Conservation (phyloP, 2,329 filamentous ascomycete species). For the Neofusicoccum laricinum region DNA sequence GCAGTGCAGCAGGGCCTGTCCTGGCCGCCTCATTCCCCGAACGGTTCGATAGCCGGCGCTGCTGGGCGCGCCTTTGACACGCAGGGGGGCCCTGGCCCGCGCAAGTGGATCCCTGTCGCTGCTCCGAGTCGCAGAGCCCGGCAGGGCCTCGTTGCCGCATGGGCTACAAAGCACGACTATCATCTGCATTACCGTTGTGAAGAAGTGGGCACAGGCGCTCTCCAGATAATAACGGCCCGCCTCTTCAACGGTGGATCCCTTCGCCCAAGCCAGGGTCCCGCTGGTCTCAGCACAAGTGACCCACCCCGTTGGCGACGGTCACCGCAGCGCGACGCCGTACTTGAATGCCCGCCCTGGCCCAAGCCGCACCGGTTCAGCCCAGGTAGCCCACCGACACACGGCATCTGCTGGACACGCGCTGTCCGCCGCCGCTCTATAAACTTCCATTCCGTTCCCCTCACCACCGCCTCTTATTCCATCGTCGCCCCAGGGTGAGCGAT, state of each 20-base stretch:
- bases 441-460: conserved; percentile 19
- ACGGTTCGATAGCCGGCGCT: conserved; percentile 36
- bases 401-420: conserved; percentile 5
- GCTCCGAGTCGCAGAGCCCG: conserved; percentile 17
- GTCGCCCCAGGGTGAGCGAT: conserved; percentile 25
- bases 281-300: conserved; percentile 28
- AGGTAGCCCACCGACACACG: conserved; percentile 11
- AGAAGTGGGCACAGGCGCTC: conserved; percentile 26
- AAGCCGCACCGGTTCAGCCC: conserved; percentile 14
- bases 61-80: conserved; percentile 8
- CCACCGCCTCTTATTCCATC: conserved; percentile 12
- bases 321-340: conserved; percentile 23
- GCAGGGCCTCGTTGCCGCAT: conserved; percentile 9
- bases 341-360: conserved; percentile 31
- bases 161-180: conserved; percentile 17
- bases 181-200: conserved; percentile 42
- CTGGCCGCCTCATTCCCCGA: conserved; percentile 36
- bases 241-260: conserved; percentile 20
- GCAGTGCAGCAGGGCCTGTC: conserved; percentile 40
- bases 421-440: conserved; percentile 13
- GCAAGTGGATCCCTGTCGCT: conserved; percentile 18
- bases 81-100: conserved; percentile 16
- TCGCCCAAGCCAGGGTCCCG: conserved; percentile 20
- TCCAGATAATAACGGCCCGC: conserved; percentile 22
- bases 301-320: conserved; percentile 33